Percentiles rank a stretch among this genome's conserved stretches.
These are phyloP conservation scores for Mycosphaerella sp. DNA, from an alignment of 2,329 filamentous ascomycete genomes.

Conservation along the genomic window DNA sequence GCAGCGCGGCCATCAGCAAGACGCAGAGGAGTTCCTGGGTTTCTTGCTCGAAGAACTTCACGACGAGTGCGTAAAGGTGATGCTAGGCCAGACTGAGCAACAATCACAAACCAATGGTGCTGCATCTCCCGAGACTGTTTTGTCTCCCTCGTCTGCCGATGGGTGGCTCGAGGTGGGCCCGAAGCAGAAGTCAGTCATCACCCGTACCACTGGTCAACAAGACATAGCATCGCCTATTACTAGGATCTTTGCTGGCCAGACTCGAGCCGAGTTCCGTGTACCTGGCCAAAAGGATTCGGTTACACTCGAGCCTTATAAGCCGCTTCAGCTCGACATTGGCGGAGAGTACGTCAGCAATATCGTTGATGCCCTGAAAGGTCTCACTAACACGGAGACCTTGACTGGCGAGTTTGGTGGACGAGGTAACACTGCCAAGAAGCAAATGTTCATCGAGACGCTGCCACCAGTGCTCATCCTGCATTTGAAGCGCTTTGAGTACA, in stretches of 20 bases:
- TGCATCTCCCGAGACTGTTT: constrained; percentile 43
- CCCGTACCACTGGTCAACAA: constrained; percentile 66
- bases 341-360: constrained; percentile 83
- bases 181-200: constrained; percentile 80
- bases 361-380: constrained; percentile 75
- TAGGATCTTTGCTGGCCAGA: constrained; percentile 87
- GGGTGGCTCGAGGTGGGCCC: constrained; percentile 95
- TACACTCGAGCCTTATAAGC: constrained; percentile 88
- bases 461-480: constrained; percentile 91
- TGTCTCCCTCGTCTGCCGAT: constrained; percentile 36
- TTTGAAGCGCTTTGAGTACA: constrained; percentile 95
- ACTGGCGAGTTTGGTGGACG: constrained; percentile 79
- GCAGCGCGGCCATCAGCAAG: constrained; percentile 89
- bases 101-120: constrained; percentile 24
- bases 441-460: constrained; percentile 86
- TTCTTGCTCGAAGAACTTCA: constrained; percentile 89
- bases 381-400: constrained; percentile 77
- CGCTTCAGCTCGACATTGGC: constrained; percentile 89
- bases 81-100: constrained; percentile 39
- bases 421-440: constrained; percentile 72
- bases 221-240: constrained; percentile 64
- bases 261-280: constrained; percentile 82
- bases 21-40: constrained; percentile 93
- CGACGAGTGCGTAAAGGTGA: constrained; percentile 78
- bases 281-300: constrained; percentile 85